Evolutionary conservation across 176 grass and related monocot species (phyloP).

Genomic region (Phoenix roebelenii): DNA sequence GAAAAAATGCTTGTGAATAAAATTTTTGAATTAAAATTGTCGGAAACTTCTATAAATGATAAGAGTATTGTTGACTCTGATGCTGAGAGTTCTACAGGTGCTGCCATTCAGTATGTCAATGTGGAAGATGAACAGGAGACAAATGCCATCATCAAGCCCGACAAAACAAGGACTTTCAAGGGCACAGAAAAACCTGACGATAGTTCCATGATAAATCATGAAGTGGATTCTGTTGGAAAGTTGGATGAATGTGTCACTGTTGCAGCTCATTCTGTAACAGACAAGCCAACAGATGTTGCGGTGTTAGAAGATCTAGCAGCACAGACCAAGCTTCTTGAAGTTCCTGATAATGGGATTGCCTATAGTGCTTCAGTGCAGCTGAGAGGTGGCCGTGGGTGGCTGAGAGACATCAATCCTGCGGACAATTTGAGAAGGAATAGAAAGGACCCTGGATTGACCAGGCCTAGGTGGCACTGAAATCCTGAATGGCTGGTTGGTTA

Average conservation of each 20-base stretch:
- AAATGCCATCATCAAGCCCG: neutral
- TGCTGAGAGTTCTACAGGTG: slow-evolving; percentile 6
- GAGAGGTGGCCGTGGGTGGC: neutral
- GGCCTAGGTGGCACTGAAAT: slow-evolving; percentile 11
- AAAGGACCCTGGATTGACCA: slow-evolving; percentile 7
- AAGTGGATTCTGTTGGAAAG: no score
- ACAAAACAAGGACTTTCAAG: neutral
- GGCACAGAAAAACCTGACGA: neutral
- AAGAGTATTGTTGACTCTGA: neutral
- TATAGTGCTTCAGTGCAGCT: neutral
- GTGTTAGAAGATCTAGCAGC: neutral
- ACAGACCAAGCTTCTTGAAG: slow-evolving; percentile 1
- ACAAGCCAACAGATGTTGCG: neutral
- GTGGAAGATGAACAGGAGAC: slow-evolving; percentile 11
- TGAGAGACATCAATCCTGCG: neutral
- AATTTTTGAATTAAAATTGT: no score
- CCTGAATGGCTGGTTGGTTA: no score
- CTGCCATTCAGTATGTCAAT: slow-evolving; percentile 27
- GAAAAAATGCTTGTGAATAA: no score
- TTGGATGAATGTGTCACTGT: neutral
- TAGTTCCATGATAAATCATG: neutral
- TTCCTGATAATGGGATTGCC: neutral
- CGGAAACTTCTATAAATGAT: no score
- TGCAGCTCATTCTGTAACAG: neutral
- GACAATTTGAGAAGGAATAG: slow-evolving; percentile 8